Conservation (phyloP, 805 yeast species). For the Soucietia sequanensis region DNA sequence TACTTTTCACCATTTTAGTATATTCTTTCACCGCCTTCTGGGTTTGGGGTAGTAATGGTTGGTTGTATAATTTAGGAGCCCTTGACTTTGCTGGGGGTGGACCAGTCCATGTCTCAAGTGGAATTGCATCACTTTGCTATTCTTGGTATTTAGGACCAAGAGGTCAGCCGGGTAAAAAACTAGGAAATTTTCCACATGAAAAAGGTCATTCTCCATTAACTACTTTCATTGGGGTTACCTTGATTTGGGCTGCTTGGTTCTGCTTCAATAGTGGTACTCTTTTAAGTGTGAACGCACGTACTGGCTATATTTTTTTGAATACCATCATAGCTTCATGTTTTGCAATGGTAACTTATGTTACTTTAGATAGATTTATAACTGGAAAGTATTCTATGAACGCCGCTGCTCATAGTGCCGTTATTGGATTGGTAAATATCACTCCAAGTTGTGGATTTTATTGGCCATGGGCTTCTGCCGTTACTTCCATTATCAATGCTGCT, state of each 20-base stretch:
- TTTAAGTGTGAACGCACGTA: conserved; percentile 37
- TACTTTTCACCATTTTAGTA: conserved; percentile 41
- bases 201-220: conserved; percentile 36
- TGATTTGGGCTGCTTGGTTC: conserved; percentile 51
- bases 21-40: conserved; percentile 47
- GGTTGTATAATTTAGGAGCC: conserved; percentile 42
- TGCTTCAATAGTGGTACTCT: conserved; percentile 49
- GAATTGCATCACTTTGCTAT: conserved; percentile 42
- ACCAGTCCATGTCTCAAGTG: conserved; percentile 47
- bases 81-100: conserved; percentile 53
- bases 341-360: conserved; percentile 45
- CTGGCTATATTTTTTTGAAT: conserved; percentile 46
- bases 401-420: conserved; percentile 47
- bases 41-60: conserved; percentile 48
- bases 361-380: conserved; percentile 39
- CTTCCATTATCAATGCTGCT: conserved; percentile 38
- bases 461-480: conserved; percentile 47
- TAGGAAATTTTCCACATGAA: conserved; percentile 19
- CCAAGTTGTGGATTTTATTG: conserved; percentile 47
- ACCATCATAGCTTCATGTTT: conserved; percentile 52
- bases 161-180: conserved; percentile 19
- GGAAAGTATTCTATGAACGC: conserved; percentile 42
- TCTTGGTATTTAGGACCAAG: conserved; percentile 45
- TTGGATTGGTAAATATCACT: conserved; percentile 46
- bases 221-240: conserved; percentile 43